These are phyloP conservation scores for Talaromyces sp. DNA, from an alignment of 2,329 filamentous ascomycete genomes.

Conservation along the genomic window DNA sequence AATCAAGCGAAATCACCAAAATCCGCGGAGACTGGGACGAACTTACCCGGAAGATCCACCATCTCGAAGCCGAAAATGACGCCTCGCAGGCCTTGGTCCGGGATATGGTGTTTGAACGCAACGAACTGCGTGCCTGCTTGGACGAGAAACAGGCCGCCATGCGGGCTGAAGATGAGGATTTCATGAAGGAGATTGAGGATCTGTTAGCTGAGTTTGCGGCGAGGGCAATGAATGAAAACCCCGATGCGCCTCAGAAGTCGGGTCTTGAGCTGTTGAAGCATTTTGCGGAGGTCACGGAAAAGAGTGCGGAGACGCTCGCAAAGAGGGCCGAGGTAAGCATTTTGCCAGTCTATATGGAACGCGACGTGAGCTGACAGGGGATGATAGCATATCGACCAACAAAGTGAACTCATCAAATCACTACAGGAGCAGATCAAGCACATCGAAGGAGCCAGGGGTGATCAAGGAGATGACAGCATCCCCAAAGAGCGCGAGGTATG, in stretches of 20 bases:
- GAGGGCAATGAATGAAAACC: constrained; percentile 31
- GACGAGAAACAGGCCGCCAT: constrained; percentile 39
- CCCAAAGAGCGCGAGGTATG: constrained; percentile 41
- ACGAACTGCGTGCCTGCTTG: constrained; percentile 38
- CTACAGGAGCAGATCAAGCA: constrained; percentile 41
- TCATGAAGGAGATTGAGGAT: constrained; percentile 41
- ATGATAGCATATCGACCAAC: constrained; percentile 40
- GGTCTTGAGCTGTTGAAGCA: constrained; percentile 40
- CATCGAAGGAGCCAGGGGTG: constrained; percentile 36
- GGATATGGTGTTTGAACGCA: constrained; percentile 38
- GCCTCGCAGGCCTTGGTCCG: constrained; percentile 37
- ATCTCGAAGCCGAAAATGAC: constrained; percentile 39
- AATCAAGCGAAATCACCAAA: constrained; percentile 33
- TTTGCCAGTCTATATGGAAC: neutral
- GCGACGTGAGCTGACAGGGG: neutral
- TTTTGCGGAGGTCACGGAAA: constrained; percentile 55
- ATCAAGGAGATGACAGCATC: constrained; percentile 27
- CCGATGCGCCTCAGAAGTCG: constrained; percentile 34
- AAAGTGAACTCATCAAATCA: constrained; percentile 42
- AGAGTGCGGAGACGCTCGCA: constrained; percentile 45
- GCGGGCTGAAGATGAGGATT: constrained; percentile 39
- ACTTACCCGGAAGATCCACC: constrained; percentile 33
- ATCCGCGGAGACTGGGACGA: constrained; percentile 35
- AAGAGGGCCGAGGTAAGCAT: constrained; percentile 42
- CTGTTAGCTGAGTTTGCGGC: constrained; percentile 40